Evolutionary conservation across 73 alveolate genomes (phyloP), one percentile per base, ranked within the genome.

Genomic region (Diophrys appendiculata): DNA sequence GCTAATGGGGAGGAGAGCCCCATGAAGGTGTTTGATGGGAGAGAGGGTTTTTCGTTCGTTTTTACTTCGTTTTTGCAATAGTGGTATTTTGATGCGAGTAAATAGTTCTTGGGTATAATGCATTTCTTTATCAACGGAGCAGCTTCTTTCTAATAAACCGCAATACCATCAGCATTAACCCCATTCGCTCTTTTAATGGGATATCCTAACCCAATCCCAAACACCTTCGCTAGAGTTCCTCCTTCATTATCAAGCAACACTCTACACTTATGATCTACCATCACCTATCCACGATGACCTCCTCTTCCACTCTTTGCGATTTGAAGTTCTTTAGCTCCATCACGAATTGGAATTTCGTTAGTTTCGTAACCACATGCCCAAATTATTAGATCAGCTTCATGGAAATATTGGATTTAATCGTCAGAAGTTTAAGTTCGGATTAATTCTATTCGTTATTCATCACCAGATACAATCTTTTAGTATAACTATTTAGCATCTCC

Each of bases 361-460:
- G 54, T 67, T 27, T 67, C 54, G n/a, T 67, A 67, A 3, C 75
- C 75, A 67, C 75, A 67, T 23, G 75, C 75, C 75, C 75, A 67
- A 28, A 67, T 23, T 27, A 67, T 53, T 23, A 67, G 30, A 28
- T 67, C 75, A 23, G 75, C 75, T 23, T 67, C 8, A 25, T 67
- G 18, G 18, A 43, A 18, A 18, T 24, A 67, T 1, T 23, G 52
- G 25, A 23, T 67, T 3, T 25, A 23, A 5, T 67, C 75, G 22
- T 25, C 53, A 30, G 23, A 23, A 28, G 54, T 67, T 25, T 25
- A 3, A 5, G 30, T 30, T 28, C 60, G 5, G n/a, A 43, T 18
- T 43, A 43, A 43, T 43, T 43, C 60, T 11, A 43, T 43, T 43
- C 60, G 60, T 43, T 25, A 3, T 28, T 67, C 75, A 5, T 67